A percentile compares a stretch with the other conserved stretches of the same genome.
These are phyloP conservation scores for Colletotrichum noveboracense DNA, from an alignment of 2,329 filamentous ascomycete genomes.

Conservation along the genomic window DNA sequence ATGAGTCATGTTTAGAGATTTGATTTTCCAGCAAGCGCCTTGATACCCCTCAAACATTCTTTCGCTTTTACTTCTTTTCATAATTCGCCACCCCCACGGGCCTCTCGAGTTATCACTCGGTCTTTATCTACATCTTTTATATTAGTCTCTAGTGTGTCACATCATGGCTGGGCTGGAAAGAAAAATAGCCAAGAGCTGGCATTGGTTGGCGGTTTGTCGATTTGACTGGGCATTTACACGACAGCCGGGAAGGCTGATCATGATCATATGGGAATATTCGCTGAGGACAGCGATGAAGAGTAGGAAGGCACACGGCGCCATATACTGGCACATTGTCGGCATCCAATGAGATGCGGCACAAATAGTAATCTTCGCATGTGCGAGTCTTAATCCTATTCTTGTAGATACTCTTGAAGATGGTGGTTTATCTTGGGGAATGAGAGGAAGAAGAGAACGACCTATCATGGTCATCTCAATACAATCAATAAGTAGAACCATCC, in stretches of 20 bases:
- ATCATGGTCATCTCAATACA: background rate
- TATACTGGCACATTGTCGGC: background rate
- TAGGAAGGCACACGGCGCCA: background rate
- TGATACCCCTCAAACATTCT: conserved; percentile 20
- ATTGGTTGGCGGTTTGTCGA: background rate
- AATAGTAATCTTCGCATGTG: conserved; percentile 4
- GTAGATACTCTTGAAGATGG: background rate
- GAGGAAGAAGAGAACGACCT: background rate
- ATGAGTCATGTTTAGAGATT: conserved; percentile 22
- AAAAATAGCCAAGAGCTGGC: background rate
- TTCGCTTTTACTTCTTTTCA: background rate
- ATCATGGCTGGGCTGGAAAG: background rate
- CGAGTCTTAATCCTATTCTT: conserved; percentile 8
- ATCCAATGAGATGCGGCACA: background rate
- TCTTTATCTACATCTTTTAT: background rate
- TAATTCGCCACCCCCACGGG: background rate
- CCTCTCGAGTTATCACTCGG: background rate
- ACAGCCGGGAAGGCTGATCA: background rate
- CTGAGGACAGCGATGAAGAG: background rate
- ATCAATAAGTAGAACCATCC: background rate
- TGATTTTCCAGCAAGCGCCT: conserved; percentile 22
- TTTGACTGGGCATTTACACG: background rate
- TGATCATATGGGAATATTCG: background rate
- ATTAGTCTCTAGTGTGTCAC: background rate
- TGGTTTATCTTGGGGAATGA: background rate